These are phyloP conservation scores for Candida boleticola DNA, from an alignment of 805 yeast genomes.

Conservation along the genomic window DNA sequence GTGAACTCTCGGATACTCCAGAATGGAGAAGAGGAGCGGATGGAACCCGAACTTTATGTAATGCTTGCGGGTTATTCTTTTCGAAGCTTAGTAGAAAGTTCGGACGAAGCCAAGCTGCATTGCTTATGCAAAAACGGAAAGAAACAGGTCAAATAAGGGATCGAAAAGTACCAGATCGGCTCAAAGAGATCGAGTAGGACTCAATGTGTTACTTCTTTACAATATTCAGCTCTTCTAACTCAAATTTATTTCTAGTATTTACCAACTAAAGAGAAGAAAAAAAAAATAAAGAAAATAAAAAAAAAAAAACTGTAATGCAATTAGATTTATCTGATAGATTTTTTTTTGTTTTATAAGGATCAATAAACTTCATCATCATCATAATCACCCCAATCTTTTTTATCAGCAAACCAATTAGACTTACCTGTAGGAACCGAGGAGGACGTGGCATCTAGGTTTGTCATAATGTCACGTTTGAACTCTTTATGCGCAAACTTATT, in stretches of 20 bases:
- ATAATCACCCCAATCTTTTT: conserved; percentile 28
- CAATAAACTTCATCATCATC: conserved; percentile 13
- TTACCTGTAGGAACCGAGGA: conserved; percentile 22
- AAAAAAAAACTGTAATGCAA: not conserved
- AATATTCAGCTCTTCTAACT: not conserved
- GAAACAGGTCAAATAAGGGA: conserved; percentile 4
- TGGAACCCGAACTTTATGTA: conserved; percentile 73
- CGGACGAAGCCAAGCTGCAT: conserved; percentile 45
- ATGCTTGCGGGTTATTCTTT: conserved; percentile 78
- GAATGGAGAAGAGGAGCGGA: conserved; percentile 85
- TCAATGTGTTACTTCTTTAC: too few species aligned
- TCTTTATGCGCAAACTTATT: conserved; percentile 5
- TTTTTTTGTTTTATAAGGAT: not conserved
- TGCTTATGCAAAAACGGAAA: conserved; percentile 24
- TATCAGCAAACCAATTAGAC: conserved; percentile 23
- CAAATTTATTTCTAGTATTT: not conserved
- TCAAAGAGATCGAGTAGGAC: too few species aligned
- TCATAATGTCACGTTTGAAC: conserved; percentile 2
- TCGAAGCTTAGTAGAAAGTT: conserved; percentile 58
- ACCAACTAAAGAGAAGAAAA: conserved; percentile 1
- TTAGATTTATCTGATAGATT: not conserved
- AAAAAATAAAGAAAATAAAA: conserved; percentile 1
- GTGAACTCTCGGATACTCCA: conserved; percentile 62
- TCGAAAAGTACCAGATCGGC: conserved; percentile 12
- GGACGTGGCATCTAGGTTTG: conserved; percentile 11